Conservation (phyloP, 2,329 filamentous ascomycete genomes). For the Microcyclospora pomicola region DNA sequence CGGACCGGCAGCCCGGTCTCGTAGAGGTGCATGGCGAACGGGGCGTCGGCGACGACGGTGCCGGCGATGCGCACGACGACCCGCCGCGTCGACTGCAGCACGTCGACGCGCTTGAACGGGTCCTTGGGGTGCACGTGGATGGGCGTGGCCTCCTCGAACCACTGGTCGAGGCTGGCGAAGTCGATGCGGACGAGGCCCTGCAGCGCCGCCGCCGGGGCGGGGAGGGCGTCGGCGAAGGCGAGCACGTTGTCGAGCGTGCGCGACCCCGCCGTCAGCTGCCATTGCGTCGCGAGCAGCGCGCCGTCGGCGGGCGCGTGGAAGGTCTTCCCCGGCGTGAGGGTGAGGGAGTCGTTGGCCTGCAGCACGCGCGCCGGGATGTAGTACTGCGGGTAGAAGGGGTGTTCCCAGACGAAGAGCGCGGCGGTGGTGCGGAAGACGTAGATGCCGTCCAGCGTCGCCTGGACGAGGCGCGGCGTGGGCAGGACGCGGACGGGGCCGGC, state of each 20-base stretch:
- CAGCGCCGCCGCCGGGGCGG: constrained; percentile 6
- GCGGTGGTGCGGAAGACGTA: constrained; percentile 23
- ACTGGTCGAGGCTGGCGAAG: constrained; percentile 25
- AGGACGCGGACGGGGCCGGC: constrained; percentile 25
- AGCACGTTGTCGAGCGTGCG: constrained; percentile 10
- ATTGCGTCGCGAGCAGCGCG: constrained; percentile 12
- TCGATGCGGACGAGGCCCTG: constrained; percentile 15
- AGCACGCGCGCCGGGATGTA: background rate
- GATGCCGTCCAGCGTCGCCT: constrained; percentile 19
- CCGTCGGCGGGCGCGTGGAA: constrained; percentile 3
- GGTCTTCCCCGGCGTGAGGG: constrained; percentile 15
- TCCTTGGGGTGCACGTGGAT: constrained; percentile 53
- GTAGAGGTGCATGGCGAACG: constrained; percentile 38
- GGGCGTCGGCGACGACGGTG: constrained; percentile 33
- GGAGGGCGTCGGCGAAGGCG: constrained; percentile 9
- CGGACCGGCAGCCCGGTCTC: constrained; percentile 47
- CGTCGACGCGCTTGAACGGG: constrained; percentile 51
- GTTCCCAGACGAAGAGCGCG: constrained; percentile 27
- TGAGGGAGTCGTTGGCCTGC: constrained; percentile 21
- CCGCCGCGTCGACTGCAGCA: constrained; percentile 40
- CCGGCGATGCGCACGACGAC: constrained; percentile 39
- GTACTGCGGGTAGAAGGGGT: constrained; percentile 28
- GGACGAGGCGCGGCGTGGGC: constrained; percentile 19
- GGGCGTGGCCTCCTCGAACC: constrained; percentile 46
- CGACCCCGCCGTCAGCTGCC: constrained; percentile 10